A percentile compares a stretch with the other conserved stretches of the same genome.
phyloP scores from a whole-genome alignment of 371 early-diverging fungal genomes.

The Fennellomyces sp. region DNA sequence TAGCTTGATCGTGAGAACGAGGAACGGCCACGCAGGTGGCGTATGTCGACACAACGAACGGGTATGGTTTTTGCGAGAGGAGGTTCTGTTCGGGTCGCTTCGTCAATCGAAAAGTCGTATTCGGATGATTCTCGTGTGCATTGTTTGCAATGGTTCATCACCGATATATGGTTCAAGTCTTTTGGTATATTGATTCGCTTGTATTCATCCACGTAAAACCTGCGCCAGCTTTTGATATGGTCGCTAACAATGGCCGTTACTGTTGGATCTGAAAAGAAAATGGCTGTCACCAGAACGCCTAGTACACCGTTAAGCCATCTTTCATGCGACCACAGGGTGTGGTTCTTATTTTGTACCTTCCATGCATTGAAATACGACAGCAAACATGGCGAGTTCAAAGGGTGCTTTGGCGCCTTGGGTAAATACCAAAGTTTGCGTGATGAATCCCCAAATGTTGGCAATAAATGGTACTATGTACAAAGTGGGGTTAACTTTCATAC shows the following conservation, averaged over 20 bases:
- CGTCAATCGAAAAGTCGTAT: too few relatives aligned
- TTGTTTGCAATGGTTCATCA: not conserved
- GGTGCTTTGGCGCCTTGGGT: not conserved
- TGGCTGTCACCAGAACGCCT: not conserved
- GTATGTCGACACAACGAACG: not conserved
- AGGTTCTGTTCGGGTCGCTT: not conserved
- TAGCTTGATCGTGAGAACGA: too few relatives aligned
- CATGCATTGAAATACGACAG: not conserved
- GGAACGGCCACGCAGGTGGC: too few relatives aligned
- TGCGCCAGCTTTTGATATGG: not conserved
- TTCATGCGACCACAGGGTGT: not conserved
- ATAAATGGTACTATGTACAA: slow-evolving; percentile 3
- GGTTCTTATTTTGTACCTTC: not conserved
- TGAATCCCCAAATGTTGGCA: not conserved
- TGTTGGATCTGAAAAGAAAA: slow-evolving; percentile 4
- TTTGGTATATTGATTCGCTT: not conserved
- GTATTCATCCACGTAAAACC: not conserved
- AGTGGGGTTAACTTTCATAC: not conserved
- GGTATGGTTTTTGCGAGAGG: not conserved
- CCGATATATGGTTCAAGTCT: too few relatives aligned
- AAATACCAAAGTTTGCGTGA: not conserved
- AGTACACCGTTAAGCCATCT: not conserved
- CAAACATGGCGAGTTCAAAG: not conserved
- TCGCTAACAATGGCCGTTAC: not conserved
- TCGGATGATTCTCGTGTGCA: too few relatives aligned